These are phyloP conservation scores for Phytophthora pinifolia DNA, from an alignment of 352 stramenopile species.

Conservation along the genomic window DNA sequence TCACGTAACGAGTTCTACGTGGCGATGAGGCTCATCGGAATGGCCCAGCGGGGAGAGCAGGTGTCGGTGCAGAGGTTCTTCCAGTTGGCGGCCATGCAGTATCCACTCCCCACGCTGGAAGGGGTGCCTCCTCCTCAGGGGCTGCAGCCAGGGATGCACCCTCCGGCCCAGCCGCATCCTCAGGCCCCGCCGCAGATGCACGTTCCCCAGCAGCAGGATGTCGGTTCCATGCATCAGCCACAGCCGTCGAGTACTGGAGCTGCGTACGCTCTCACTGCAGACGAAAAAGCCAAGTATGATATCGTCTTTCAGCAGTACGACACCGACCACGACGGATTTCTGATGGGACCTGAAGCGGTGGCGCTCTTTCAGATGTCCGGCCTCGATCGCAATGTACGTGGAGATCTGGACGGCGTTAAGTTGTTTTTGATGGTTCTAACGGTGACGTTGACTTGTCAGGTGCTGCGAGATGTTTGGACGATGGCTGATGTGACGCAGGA, in stretches of 20 bases:
- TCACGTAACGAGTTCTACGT: constrained; percentile 84
- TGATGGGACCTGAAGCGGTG: constrained; percentile 90
- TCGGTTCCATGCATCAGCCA: constrained; percentile 16
- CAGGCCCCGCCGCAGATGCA: constrained; percentile 7
- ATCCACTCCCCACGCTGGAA: constrained; percentile 63
- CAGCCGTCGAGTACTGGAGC: constrained; percentile 6
- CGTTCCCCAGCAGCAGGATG: constrained; percentile 12
- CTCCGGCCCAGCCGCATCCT: not conserved
- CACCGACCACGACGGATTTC: constrained; percentile 88
- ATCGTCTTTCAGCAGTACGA: constrained; percentile 93
- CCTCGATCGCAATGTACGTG: constrained; percentile 81
- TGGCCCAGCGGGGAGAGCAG: constrained; percentile 77
- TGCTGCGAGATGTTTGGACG: constrained; percentile 91
- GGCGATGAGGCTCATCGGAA: constrained; percentile 83
- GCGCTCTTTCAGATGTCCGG: constrained; percentile 94
- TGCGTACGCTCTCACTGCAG: constrained; percentile 82
- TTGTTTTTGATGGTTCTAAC: not conserved
- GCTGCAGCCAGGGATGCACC: constrained; percentile 16
- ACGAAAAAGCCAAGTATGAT: constrained; percentile 92
- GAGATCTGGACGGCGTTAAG: not conserved
- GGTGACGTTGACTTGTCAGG: constrained; percentile 23
- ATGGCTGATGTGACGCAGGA: constrained; percentile 91
- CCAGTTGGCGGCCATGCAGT: constrained; percentile 56
- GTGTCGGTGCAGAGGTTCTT: constrained; percentile 70
- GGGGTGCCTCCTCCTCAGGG: constrained; percentile 50